Evolutionary conservation across 2,329 filamentous ascomycete genomes (phyloP).

Genomic region (Phaeosphaeriaceae sp.): DNA sequence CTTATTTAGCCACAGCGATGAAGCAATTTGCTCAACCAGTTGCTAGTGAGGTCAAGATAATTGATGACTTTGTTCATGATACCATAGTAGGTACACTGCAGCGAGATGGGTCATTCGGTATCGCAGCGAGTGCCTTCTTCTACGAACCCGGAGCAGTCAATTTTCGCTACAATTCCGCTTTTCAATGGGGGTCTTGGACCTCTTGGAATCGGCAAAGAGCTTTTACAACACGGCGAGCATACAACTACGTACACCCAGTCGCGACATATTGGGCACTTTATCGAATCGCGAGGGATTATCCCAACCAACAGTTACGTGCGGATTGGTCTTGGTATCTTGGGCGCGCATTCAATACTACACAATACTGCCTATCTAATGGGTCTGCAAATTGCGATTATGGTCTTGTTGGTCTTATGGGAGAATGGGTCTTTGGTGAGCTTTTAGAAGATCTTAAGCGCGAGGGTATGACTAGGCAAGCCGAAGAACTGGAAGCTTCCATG

Average conservation of each 20-base stretch:
- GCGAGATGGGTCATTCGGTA: constrained; percentile 51
- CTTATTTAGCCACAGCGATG: constrained; percentile 61
- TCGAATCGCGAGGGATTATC: constrained; percentile 59
- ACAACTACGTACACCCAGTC: constrained; percentile 65
- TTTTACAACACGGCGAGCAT: constrained; percentile 58
- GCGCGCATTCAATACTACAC: constrained; percentile 61
- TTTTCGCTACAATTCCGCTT: constrained; percentile 53
- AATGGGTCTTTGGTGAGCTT: constrained; percentile 63
- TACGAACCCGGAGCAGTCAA: constrained; percentile 56
- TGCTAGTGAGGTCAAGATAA: constrained; percentile 56
- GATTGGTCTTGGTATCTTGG: constrained; percentile 63
- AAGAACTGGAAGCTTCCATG: constrained; percentile 56
- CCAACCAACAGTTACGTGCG: constrained; percentile 50
- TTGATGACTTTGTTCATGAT: constrained; percentile 62
- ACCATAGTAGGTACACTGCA: constrained; percentile 59
- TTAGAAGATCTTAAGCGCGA: constrained; percentile 60
- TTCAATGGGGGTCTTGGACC: constrained; percentile 59
- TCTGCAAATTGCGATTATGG: constrained; percentile 49
- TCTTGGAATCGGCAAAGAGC: constrained; percentile 59
- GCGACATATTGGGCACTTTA: constrained; percentile 66
- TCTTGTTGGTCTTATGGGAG: constrained; percentile 63
- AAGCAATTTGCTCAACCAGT: constrained; percentile 62
- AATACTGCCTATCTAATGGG: constrained; percentile 46
- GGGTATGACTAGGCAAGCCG: constrained; percentile 49
- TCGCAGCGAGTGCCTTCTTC: constrained; percentile 64